Percentiles rank a stretch among this genome's conserved stretches.
Conservation (phyloP, 768 basidiomycete genomes). For the Leccinum pellstonianum region DNA sequence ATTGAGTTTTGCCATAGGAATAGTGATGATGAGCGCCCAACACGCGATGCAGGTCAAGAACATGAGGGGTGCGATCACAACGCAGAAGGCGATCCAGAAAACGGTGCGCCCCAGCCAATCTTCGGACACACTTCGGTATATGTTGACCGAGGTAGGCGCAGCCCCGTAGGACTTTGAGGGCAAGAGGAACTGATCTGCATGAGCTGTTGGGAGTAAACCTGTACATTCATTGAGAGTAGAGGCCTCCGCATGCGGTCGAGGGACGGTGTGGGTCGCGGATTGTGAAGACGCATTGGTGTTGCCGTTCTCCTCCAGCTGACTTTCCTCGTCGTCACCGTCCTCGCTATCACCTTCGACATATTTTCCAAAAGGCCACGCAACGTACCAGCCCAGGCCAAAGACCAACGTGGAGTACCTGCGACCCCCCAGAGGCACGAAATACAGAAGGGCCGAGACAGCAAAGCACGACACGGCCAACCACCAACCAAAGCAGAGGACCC, state of each 20-base stretch:
- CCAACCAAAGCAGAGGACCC: slow-evolving; percentile 90
- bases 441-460: slow-evolving; percentile 63
- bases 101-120: slow-evolving; percentile 67
- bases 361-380: slow-evolving; percentile 98
- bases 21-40: slow-evolving; percentile 93
- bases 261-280: slow-evolving; percentile 45
- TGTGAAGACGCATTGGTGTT: slow-evolving; percentile 30
- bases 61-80: slow-evolving; percentile 86
- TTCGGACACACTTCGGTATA: slow-evolving; percentile 27
- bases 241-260: slow-evolving; percentile 19
- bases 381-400: slow-evolving; percentile 93
- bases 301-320: slow-evolving; percentile 24
- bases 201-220: slow-evolving; percentile 38
- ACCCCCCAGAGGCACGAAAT: slow-evolving; percentile 76
- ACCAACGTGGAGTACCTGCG: slow-evolving; percentile 81
- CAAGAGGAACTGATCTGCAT: slow-evolving; percentile 33
- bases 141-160: slow-evolving; percentile 31
- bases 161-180: slow-evolving; percentile 73
- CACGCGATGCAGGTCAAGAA: slow-evolving; percentile 84
- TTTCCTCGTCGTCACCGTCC: slow-evolving; percentile 42
- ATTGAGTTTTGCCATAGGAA: slow-evolving; percentile 97
- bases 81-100: slow-evolving; percentile 79
- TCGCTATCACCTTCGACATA: slow-evolving; percentile 85
- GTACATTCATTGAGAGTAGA: slow-evolving; percentile 45
- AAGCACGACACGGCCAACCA: slow-evolving; percentile 82